phyloP scores from a whole-genome alignment of 257 asterid species.

The Nicotiana benthamiana region DNA sequence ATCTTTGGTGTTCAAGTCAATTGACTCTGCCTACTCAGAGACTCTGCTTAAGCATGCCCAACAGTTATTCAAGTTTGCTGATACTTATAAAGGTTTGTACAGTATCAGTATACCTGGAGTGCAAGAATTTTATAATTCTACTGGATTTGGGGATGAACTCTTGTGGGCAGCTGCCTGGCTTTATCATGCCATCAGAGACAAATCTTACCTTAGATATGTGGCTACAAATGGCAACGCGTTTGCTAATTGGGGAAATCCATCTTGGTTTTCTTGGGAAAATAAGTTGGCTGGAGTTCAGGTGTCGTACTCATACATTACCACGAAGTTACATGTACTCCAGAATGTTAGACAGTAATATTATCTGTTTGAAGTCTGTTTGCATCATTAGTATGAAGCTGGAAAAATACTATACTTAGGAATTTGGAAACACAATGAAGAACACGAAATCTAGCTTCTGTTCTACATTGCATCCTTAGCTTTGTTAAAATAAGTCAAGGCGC shows the following conservation, averaged over 20 bases:
- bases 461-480: not conserved
- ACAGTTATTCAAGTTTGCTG: constrained; percentile 45
- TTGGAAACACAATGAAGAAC: not conserved
- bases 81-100: constrained; percentile 43
- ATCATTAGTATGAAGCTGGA: not conserved
- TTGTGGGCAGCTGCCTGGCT: constrained; percentile 81
- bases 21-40: constrained; percentile 29
- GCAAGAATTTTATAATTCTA: constrained; percentile 44
- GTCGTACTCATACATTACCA: not conserved
- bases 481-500: not conserved
- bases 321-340: not conserved
- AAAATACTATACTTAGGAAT: not conserved
- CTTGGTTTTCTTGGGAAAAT: constrained; percentile 65
- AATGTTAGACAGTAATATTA: not conserved
- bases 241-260: constrained; percentile 43
- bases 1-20: constrained; percentile 41
- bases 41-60: constrained; percentile 43
- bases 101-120: constrained; percentile 39
- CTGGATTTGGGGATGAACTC: constrained; percentile 61
- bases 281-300: constrained; percentile 62
- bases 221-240: constrained; percentile 32
- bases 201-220: constrained; percentile 28
- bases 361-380: not conserved
- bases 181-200: constrained; percentile 46
- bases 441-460: not conserved